Base-by-base conservation (phyloP, 129 eudicot genomes). In the Chrysanthemum makinoi region DNA sequence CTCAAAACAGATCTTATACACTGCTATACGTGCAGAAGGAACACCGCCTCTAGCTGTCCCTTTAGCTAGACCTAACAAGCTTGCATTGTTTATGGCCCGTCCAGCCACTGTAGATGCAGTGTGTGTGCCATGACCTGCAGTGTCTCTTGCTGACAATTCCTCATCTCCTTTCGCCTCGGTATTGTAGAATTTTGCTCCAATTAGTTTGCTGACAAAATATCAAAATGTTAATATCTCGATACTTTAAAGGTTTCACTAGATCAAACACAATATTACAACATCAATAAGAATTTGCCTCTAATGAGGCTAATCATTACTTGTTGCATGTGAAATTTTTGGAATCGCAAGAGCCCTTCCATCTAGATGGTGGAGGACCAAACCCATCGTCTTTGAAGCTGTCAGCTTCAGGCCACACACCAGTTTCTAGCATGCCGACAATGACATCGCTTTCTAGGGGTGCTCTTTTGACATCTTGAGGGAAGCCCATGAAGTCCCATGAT, bases 51-150 rank as follows among this genome's bases (percentile, higher is more conserved):
- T 64, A 10, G 92, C 95, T 2, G 80, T 75, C 70, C 97, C 97
- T 3, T 3, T 30, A 6, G 77, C 96, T 11, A 88, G 76, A 18
- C 95, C 97, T 14, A 75, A 72, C 73, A 86, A 61, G 65, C 81
- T 80, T 9, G 90, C 85, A 2, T 74, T 68, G 20, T 43, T 43
- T 0, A 91, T 95, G 1, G 62, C 24, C 24, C 78, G 80, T 6
- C 97, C 97, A 0, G 88, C 97, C 28, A 80, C 96, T 0, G 79
- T 91, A 2, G 97, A 91, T 11, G 97, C 89, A 4, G 89, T 84
- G 80, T 91, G 92, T 2, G 90, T 88, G 5, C 97, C 97, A 17
- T 91, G 97, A n/a, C 97, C 96, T 0, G 72, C 77, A 0, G 58
- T 52, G 46, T 91, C 97, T 75, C 96, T 83, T 24, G 90, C 86